These are phyloP conservation scores for Rasamsonia emersonii DNA, from an alignment of 2,329 filamentous ascomycete species.

Conservation along the genomic window DNA sequence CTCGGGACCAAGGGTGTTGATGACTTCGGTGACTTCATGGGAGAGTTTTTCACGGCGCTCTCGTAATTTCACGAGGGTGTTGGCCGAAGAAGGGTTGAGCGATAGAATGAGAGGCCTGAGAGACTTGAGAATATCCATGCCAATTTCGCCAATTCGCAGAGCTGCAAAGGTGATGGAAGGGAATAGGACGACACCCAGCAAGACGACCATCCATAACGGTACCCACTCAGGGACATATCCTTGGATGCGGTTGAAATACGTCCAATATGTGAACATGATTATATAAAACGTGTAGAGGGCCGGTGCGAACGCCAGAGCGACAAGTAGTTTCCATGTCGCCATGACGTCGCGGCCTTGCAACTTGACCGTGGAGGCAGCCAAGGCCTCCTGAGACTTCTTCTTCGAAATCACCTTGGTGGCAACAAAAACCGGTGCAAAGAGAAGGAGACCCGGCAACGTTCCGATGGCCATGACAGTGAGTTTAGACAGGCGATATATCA, in stretches of 20 bases:
- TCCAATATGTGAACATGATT: conserved; percentile 63
- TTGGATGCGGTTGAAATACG: conserved; percentile 71
- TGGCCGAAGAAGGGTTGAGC: conserved; percentile 73
- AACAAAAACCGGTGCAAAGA: conserved; percentile 85
- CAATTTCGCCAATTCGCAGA: conserved; percentile 91
- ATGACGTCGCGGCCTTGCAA: conserved; percentile 82
- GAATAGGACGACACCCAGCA: conserved; percentile 71
- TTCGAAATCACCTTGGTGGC: conserved; percentile 74
- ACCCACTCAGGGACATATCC: conserved; percentile 74
- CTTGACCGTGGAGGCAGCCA: conserved; percentile 81
- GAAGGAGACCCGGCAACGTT: conserved; percentile 73
- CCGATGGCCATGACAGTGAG: conserved; percentile 66
- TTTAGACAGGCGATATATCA: conserved; percentile 74
- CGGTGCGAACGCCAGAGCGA: conserved; percentile 76
- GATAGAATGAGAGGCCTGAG: conserved; percentile 78
- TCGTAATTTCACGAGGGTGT: conserved; percentile 72
- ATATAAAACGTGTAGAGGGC: conserved; percentile 77
- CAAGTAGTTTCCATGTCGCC: conserved; percentile 87
- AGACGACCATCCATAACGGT: conserved; percentile 67
- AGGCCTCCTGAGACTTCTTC: conserved; percentile 71
- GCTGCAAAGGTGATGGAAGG: conserved; percentile 85
- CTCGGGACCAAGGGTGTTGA: conserved; percentile 91
- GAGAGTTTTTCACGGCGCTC: conserved; percentile 64
- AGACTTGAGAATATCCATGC: conserved; percentile 97
- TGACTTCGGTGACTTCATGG: conserved; percentile 75